Conservation (phyloP, 805 yeast genomes). For the Candida gorgasii region DNA sequence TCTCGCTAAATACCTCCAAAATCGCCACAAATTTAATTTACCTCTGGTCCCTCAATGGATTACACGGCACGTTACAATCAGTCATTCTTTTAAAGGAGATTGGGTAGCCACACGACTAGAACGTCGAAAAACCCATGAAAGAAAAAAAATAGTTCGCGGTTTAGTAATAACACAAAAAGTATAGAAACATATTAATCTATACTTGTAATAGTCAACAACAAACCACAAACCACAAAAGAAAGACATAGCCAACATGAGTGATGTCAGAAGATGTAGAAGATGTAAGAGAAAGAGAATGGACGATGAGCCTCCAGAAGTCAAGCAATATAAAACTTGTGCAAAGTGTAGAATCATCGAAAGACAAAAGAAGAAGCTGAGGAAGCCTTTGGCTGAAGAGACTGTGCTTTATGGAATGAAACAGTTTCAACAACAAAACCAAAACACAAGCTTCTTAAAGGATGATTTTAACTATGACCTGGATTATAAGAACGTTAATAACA, state of each 20-base stretch:
- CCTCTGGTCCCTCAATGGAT: too few relatives aligned
- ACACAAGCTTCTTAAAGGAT: slow-evolving; percentile 18
- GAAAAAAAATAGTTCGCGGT: not conserved
- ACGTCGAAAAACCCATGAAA: not conserved
- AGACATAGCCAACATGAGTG: slow-evolving; percentile 13
- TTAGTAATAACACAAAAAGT: not conserved
- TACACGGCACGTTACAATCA: not conserved
- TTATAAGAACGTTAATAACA: slow-evolving; percentile 11
- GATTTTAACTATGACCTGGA: slow-evolving; percentile 23
- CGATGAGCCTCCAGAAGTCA: slow-evolving; percentile 57
- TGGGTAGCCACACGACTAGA: not conserved
- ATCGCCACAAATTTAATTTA: too few relatives aligned
- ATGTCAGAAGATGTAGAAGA: slow-evolving; percentile 50
- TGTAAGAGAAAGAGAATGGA: slow-evolving; percentile 57
- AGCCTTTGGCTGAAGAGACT: slow-evolving; percentile 48
- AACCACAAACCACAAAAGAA: not conserved
- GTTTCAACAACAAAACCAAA: slow-evolving; percentile 41
- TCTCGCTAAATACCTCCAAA: too few relatives aligned
- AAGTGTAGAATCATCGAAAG: slow-evolving; percentile 59
- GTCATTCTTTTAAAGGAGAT: not conserved
- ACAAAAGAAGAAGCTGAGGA: slow-evolving; percentile 42
- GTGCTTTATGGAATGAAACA: slow-evolving; percentile 48
- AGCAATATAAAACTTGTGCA: slow-evolving; percentile 58
- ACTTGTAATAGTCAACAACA: not conserved
- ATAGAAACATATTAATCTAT: not conserved